phyloP scores from a whole-genome alignment of 208 protist genomes.

The Trypanosoma melophagium region DNA sequence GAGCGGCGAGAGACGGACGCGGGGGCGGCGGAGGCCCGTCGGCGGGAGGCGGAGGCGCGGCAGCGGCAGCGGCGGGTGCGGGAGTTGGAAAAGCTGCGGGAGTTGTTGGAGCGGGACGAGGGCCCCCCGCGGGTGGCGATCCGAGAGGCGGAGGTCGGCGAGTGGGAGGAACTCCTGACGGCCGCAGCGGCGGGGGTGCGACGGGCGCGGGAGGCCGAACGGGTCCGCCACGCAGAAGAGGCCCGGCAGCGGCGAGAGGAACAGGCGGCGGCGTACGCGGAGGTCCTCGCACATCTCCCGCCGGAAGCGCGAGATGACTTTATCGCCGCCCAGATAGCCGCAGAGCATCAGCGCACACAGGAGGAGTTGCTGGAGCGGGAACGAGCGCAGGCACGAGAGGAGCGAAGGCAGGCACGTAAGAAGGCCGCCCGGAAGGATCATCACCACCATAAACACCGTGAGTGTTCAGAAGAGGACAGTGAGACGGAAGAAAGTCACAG shows the following conservation, averaged over 20 bases:
- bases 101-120: constrained; percentile 29
- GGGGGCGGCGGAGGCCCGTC: constrained; percentile 29
- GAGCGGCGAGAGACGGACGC: constrained; percentile 51
- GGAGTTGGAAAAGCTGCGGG: constrained; percentile 21
- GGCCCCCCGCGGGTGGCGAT: constrained; percentile 29
- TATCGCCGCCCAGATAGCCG: constrained; percentile 38
- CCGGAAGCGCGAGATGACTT: constrained; percentile 53
- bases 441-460: constrained; percentile 18
- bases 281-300: constrained; percentile 39
- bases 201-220: constrained; percentile 39
- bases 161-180: constrained; percentile 34
- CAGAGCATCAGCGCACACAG: constrained; percentile 38
- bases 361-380: constrained; percentile 35
- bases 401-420: constrained; percentile 26
- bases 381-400: constrained; percentile 36
- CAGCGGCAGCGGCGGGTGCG: constrained; percentile 18
- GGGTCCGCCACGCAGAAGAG: constrained; percentile 43
- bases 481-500: background rate
- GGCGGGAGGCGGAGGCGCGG: constrained; percentile 23
- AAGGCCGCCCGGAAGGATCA: constrained; percentile 37
- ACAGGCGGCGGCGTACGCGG: constrained; percentile 50
- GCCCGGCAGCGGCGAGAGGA: constrained; percentile 41
- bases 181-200: constrained; percentile 24
- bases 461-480: background rate
- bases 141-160: constrained; percentile 37